Evolutionary conservation across 441 rosid species (phyloP), one percentile per base, ranked within the genome.

Genomic region (Raphanus hybrid): DNA sequence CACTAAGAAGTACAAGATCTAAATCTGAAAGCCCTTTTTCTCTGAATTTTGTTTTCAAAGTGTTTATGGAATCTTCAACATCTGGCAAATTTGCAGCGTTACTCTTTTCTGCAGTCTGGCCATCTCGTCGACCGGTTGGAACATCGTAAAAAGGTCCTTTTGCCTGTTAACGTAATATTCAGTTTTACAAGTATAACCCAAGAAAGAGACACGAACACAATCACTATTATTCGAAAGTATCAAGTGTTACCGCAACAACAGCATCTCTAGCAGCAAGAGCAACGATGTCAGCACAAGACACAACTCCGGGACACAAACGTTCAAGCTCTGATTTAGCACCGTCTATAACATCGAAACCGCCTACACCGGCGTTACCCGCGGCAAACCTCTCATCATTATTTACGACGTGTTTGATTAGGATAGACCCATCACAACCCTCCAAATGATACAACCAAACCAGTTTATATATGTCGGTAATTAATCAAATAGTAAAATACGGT

Each of bases 241-340:
- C 0, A 35, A 66, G 61, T 29, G 78, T 68, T 86, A 90, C 96
- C 85, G 78, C 62, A 63, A 64, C 80, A 16, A 92, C 85, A 29
- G 93, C 90, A 62, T 94, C 97, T 86, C 98, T 77, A 4, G 97
- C 97, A 32, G 95, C 95, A 69, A 94, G 78, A 71, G 94, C 90
- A 41, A 92, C 82, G 4, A 90, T 85, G 67, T 92, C 97, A 1
- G 95, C 88, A 8, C 97, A 94, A 60, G 95, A 94, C 76, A 92
- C 92, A 59, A 84, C 76, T 3, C 85, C 87, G 0, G 95, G 97
- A 78, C 97, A 23, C 58, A 58, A 35, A 1, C 69, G 75, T 80
- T 94, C 98, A 41, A 91, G 76, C 75, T 70, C 39, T 67, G 77
- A 11, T 78, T 93, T 90, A 63, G 89, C 94, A 1, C 69, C 72